Evolutionary conservation across 768 basidiomycete genomes (phyloP), one percentile per base, ranked within the genome.

Genomic region (Coprinellus micaceus): DNA sequence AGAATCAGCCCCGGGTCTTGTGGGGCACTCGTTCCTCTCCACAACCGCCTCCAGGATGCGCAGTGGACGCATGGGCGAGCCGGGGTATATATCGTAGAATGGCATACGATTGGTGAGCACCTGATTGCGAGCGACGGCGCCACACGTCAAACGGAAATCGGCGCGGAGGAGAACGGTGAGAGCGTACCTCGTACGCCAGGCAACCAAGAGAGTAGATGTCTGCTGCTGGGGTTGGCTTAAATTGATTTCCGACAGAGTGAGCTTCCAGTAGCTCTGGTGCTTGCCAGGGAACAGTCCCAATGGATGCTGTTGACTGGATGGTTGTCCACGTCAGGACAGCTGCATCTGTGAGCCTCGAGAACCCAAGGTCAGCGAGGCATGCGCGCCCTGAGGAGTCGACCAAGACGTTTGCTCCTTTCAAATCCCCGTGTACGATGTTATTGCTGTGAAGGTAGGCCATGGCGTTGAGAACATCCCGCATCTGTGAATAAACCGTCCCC

Each of bases 371-470:
- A 1, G 46, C 46, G 19, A 47, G 22, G 25, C 46, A 47, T 3
- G 46, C 46, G 7, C 46, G 19, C 10, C 25, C 25, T 22, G 19
- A 26, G 6, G 46, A 22, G 25, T 47, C 46, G 22, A 47, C 46
- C 10, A 47, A 24, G 25, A 47, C 10, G 22, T 47, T 47, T 12
- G 1, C 33, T 21, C 58, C 58, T 41, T 59, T 59, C 50, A 59
- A 47, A 28, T 59, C 58, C 3, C 54, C 58, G 24, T 59, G 58
- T 24, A 59, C 45, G 26, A 59, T 41, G 24, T 56, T 51, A 15
- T 56, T 37, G 12, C 50, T 40, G 19, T 59, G 58, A 7, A 59
- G 39, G 45, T 56, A 59, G 19, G 46, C 33, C 15, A 59, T 49
- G 3, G 54, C 58, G 15, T 40, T 41, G 19, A 55, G 44, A 43